Base-by-base conservation (phyloP, 225 moss, liverwort and hornwort species). In the Neckera pumila region DNA sequence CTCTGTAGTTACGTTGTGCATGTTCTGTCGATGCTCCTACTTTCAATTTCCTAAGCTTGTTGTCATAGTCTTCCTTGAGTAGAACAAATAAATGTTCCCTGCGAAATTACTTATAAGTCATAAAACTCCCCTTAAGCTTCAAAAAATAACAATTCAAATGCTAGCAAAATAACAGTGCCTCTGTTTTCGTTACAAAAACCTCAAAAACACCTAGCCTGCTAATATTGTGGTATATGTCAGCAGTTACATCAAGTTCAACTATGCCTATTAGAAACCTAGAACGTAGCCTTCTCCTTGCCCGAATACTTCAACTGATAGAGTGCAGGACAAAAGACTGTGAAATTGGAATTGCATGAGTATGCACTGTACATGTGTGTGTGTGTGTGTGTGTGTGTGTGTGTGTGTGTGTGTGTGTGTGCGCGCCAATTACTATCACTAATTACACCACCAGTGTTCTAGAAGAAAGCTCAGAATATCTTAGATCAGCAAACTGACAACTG, bases 51-150 rank as follows among this genome's bases (percentile, higher is more conserved):
- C 67, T 87, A 51, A 90, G 80, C 73, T 92, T 91, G 23, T 86
- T 90, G 43, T 94, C 91, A 58, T 92, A 85, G 54, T 94, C 94
- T 89, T 87, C 90, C 81, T 87, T 91, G 42, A 92, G 92, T 84
- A 90, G 84, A 73, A 73, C 56, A 85, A 82, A 79, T 27, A 86
- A 86, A 86, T 79, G 78, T 38, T 90, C 45, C 87, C 94, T 94
- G 91, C 56, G 85, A 36, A 82, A 87, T 57, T 38, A 81, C 27
- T 51, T 18, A 89, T 12, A 60, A 34, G 31, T 63, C 71, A 51
- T 25, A 62, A 86, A 57, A 81, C 63, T 74, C 72, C 36, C 36
- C 67, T 34, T 58, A 19, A 63, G 45, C 62, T 69, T 62, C 81
- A 65, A 71, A 86, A 79, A 79, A 38, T 28, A 84, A 70, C 40